Conservation (phyloP, 768 basidiomycete species). For the Boletus vinaceobasis region DNA sequence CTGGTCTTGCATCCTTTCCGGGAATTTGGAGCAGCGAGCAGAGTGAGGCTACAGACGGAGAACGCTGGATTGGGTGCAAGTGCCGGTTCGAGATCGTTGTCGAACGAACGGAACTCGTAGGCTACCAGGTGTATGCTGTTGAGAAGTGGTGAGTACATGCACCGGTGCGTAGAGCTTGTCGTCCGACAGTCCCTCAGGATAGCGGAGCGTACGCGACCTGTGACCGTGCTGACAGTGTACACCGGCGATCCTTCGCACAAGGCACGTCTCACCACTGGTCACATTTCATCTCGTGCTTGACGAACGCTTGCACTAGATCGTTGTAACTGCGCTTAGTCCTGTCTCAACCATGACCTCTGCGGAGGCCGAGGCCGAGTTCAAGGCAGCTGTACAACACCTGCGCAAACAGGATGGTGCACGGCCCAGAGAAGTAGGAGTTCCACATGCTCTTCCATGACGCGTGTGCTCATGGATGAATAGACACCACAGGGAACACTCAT, state of each 20-base stretch:
- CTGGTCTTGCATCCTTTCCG: slow-evolving; percentile 3
- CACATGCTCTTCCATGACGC: background rate
- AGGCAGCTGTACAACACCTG: slow-evolving; percentile 55
- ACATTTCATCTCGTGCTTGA: slow-evolving; percentile 10
- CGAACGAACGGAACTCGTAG: slow-evolving; percentile 43
- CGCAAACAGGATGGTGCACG: slow-evolving; percentile 64
- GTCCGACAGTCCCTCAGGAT: slow-evolving; percentile 43
- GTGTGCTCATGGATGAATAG: slow-evolving; percentile 29
- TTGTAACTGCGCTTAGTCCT: slow-evolving; percentile 54
- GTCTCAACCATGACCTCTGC: slow-evolving; percentile 37
- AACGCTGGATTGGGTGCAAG: slow-evolving; percentile 44
- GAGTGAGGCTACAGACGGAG: slow-evolving; percentile 19
- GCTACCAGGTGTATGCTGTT: slow-evolving; percentile 83
- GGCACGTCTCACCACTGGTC: slow-evolving; percentile 31
- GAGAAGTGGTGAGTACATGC: slow-evolving; percentile 65
- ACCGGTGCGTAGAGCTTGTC: background rate
- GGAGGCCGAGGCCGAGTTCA: slow-evolving; percentile 56
- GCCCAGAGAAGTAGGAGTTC: slow-evolving; percentile 54
- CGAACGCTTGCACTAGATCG: slow-evolving; percentile 42
- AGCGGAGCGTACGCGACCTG: slow-evolving; percentile 57
- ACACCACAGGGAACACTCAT: slow-evolving; percentile 68
- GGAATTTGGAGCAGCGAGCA: slow-evolving; percentile 10
- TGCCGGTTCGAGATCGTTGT: slow-evolving; percentile 49
- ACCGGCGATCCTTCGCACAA: slow-evolving; percentile 73
- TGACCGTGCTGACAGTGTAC: slow-evolving; percentile 67